Base-by-base conservation (phyloP, 805 yeast genomes). In the Saccharomycopsis schoenii region DNA sequence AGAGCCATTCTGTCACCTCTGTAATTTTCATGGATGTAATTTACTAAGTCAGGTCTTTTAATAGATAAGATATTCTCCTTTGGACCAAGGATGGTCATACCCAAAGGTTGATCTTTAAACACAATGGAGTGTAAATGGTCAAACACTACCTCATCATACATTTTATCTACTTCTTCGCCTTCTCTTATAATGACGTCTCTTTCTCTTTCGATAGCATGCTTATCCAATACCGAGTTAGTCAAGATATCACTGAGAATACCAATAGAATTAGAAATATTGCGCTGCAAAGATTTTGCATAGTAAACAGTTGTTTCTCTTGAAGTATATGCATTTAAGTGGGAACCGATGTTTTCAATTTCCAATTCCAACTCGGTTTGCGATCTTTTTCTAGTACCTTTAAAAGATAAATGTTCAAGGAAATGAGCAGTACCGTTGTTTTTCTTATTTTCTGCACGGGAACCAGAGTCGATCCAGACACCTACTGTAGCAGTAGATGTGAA, bases 381-480 rank as follows among this genome's bases (percentile, higher is more conserved):
- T 71, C 99, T 82, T 61, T 79, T 80, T 59, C 79, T 73, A 14
- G 99, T 94, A 25, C 99, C 99, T 66, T 94, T 94, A 78, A 94
- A 94, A 10, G 98, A 96, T 69, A 94, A 78, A 74, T 94, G 99
- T 74, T 94, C 99, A 61, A 94, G 76, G 71, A 94, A 94, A 75
- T 94, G 99, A 0, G 99, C 99, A 8, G 98, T 92, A 56, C 99
- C 99, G 67, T 91, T 91, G 69, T 80, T 80, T 68, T 88, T 83
- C 55, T 78, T 78, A 68, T 84, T 86, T 74, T 94, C 99, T 2
- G 98, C 98, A 64, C 99, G 80, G 2, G 97, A 92, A 1, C 99
- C 99, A 50, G 99, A 97, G 74, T 94, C 97, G 64, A 94, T 91
- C 93, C 97, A 96, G 60, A 94, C 93, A 1, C 98, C 99, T 14